Percentiles rank a stretch among this genome's conserved stretches.
Conservation (phyloP, 2,329 filamentous ascomycete genomes). For the Aureobasidium namibiae region DNA sequence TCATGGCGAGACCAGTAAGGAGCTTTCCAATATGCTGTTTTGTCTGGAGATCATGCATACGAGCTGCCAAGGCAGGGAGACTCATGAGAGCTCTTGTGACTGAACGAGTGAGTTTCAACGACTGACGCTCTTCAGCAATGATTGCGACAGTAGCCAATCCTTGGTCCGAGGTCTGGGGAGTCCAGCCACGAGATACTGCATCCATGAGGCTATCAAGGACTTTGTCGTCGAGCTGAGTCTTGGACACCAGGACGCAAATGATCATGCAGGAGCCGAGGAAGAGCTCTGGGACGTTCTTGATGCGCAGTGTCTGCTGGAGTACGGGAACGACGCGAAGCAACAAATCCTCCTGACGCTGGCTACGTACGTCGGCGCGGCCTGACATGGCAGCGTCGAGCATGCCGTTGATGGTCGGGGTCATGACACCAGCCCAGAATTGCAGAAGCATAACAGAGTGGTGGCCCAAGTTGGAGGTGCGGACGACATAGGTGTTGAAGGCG, state of each 20-base stretch:
- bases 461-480: constrained; percentile 62
- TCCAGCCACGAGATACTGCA: constrained; percentile 71
- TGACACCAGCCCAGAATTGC: constrained; percentile 84
- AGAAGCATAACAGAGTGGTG: constrained; percentile 71
- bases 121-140: constrained; percentile 69
- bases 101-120: constrained; percentile 59
- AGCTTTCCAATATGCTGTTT: constrained; percentile 63
- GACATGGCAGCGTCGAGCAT: constrained; percentile 72
- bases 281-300: constrained; percentile 68
- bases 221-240: constrained; percentile 68
- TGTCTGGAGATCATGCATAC: constrained; percentile 53
- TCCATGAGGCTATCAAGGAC: constrained; percentile 86
- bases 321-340: constrained; percentile 61
- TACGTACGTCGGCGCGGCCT: constrained; percentile 66
- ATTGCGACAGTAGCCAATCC: constrained; percentile 74
- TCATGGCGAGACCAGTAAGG: constrained; percentile 62
- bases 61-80: constrained; percentile 50
- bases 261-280: constrained; percentile 90
- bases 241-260: constrained; percentile 73
- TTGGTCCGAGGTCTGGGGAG: constrained; percentile 60
- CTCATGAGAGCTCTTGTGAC: constrained; percentile 63
- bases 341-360: constrained; percentile 70
- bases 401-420: constrained; percentile 74
- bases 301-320: constrained; percentile 67
- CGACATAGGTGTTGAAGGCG: constrained; percentile 67